These are phyloP conservation scores for Trichoderma koningii DNA, from an alignment of 2,329 filamentous ascomycete genomes.

Conservation along the genomic window DNA sequence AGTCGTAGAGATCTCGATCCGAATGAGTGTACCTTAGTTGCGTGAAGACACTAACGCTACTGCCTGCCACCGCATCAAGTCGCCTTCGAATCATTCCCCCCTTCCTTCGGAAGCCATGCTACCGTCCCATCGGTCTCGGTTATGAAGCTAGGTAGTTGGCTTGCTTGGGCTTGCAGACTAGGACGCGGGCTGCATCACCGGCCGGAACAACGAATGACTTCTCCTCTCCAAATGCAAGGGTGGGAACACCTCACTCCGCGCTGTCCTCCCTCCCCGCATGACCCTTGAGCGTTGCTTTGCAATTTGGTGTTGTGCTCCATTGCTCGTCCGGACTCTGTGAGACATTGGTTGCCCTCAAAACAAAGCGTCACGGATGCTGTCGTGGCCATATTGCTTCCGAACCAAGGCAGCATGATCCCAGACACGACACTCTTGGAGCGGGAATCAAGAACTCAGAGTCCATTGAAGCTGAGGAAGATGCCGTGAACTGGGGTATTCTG, in stretches of 20 bases:
- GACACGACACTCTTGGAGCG: constrained; percentile 2
- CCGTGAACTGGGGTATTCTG: background rate
- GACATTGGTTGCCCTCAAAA: background rate
- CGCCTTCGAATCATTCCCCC: too few species aligned
- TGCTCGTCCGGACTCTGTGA: background rate
- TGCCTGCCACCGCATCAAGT: too few species aligned
- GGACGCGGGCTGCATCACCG: background rate
- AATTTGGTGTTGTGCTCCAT: too few species aligned
- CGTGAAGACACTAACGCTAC: too few species aligned
- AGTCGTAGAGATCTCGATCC: too few species aligned
- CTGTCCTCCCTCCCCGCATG: background rate
- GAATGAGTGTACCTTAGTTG: too few species aligned
- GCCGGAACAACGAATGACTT: background rate
- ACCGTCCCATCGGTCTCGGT: too few species aligned
- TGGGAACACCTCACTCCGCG: background rate
- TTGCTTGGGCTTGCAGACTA: background rate
- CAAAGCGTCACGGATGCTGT: background rate
- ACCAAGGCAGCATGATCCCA: constrained; percentile 1
- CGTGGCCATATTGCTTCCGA: background rate
- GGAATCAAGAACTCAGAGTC: background rate
- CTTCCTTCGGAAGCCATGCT: too few species aligned
- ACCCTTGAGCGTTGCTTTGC: too few species aligned
- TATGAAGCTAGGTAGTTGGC: too few species aligned
- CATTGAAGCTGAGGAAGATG: background rate
- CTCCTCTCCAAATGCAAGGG: background rate